Conservation (phyloP, 768 basidiomycete species). For the Zangia roseola region DNA sequence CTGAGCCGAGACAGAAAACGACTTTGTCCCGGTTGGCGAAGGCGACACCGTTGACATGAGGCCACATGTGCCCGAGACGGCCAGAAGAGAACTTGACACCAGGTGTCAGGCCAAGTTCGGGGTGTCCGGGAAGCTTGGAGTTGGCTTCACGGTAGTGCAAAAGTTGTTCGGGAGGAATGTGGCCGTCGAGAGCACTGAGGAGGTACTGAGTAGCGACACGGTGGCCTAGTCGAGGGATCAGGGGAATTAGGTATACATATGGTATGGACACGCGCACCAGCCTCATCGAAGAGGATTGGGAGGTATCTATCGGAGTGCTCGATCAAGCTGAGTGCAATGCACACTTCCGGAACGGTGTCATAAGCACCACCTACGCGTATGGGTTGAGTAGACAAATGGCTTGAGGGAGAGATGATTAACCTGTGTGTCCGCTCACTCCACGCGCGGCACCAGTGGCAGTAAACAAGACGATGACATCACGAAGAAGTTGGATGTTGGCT, state of each 20-base stretch:
- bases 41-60: slow-evolving; percentile 81
- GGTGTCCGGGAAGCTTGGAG: slow-evolving; percentile 86
- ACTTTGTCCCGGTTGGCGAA: slow-evolving; percentile 75
- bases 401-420: slow-evolving; percentile 29
- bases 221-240: slow-evolving; percentile 53
- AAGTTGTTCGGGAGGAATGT: slow-evolving; percentile 71
- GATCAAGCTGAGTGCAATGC: slow-evolving; percentile 74
- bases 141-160: slow-evolving; percentile 84
- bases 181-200: slow-evolving; percentile 72
- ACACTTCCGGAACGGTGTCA: slow-evolving; percentile 83
- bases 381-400: background rate
- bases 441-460: slow-evolving; percentile 84
- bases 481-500: slow-evolving; percentile 75
- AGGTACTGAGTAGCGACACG: slow-evolving; percentile 91
- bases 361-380: slow-evolving; percentile 53
- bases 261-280: slow-evolving; percentile 48
- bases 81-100: slow-evolving; percentile 92
- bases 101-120: slow-evolving; percentile 87
- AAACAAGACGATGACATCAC: slow-evolving; percentile 84
- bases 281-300: slow-evolving; percentile 78
- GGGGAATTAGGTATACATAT: background rate
- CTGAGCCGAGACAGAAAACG: slow-evolving; percentile 82
- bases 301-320: slow-evolving; percentile 58
- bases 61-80: slow-evolving; percentile 92
- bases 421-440: slow-evolving; percentile 86